Evolutionary conservation across 257 asterid genomes (phyloP).

Genomic region (Paulownia fortunei): DNA sequence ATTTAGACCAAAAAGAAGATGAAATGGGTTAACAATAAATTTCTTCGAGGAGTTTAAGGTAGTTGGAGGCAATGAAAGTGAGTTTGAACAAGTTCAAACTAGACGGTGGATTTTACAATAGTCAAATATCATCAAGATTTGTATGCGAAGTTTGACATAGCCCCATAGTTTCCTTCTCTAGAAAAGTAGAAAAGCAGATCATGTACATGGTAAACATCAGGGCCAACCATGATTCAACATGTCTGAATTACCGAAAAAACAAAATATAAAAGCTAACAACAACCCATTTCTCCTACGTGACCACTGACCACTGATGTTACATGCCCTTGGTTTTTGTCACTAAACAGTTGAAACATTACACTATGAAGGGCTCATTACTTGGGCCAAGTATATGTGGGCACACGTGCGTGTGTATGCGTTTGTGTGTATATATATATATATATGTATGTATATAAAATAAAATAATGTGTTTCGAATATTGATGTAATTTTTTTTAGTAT

Average conservation of each 20-base stretch:
- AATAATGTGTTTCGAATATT: too few relatives aligned
- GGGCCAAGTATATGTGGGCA: too few relatives aligned
- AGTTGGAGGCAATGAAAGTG: too few relatives aligned
- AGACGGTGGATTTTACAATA: not conserved
- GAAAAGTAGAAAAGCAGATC: not conserved
- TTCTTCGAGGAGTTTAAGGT: too few relatives aligned
- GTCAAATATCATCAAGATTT: not conserved
- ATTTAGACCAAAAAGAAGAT: not conserved
- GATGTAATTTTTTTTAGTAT: too few relatives aligned
- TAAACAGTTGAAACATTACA: not conserved
- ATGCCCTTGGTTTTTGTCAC: not conserved
- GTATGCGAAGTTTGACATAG: not conserved
- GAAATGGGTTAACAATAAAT: not conserved
- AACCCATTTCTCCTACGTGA: too few relatives aligned
- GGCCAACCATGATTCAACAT: not conserved
- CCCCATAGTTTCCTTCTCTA: not conserved
- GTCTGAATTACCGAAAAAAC: not conserved
- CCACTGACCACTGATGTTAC: not conserved
- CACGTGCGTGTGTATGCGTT: too few relatives aligned
- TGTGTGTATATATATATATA: too few relatives aligned
- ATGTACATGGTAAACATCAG: not conserved
- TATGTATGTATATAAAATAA: too few relatives aligned
- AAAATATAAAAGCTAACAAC: not conserved
- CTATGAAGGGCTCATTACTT: too few relatives aligned
- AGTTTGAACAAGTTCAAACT: conserved; percentile 11